Percentiles rank a stretch among this genome's conserved stretches.
Conservation (phyloP, 2,329 filamentous ascomycete species). For the Fusarium bulbicola region DNA sequence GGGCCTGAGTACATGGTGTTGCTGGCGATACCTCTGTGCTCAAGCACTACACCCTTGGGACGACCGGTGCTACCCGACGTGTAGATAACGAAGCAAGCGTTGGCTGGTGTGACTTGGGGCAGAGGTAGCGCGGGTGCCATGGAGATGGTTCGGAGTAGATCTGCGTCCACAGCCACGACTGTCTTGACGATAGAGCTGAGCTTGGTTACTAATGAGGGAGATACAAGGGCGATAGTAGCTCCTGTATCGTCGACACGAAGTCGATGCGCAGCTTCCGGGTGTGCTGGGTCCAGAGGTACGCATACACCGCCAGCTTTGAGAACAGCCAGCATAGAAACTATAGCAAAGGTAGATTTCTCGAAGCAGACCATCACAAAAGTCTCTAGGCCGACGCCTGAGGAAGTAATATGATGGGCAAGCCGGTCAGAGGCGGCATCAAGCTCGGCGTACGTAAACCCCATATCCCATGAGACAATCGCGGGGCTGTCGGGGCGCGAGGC, state of each 20-base stretch:
- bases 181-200: conserved; percentile 11
- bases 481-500: not conserved
- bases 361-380: conserved; percentile 22
- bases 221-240: conserved; percentile 18
- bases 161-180: conserved; percentile 6
- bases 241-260: conserved; percentile 21
- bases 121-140: not conserved
- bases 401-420: conserved; percentile 12
- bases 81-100: conserved; percentile 34
- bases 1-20: conserved; percentile 15
- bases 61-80: conserved; percentile 30
- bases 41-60: conserved; percentile 28
- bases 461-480: conserved; percentile 33
- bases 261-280: conserved; percentile 32
- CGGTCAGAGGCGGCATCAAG: conserved; percentile 22
- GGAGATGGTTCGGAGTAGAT: not conserved
- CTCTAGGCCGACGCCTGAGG: conserved; percentile 10
- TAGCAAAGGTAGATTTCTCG: conserved; percentile 26
- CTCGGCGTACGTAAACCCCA: conserved; percentile 24
- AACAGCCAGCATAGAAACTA: conserved; percentile 27
- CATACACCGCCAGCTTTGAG: conserved; percentile 30
- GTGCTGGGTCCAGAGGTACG: conserved; percentile 24
- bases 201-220: not conserved
- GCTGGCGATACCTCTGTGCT: conserved; percentile 27
- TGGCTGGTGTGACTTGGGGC: not conserved